Evolutionary conservation across 345 rosid genomes (phyloP), one percentile per base, ranked within the genome.

Genomic region (Raphanus raphanistrum): DNA sequence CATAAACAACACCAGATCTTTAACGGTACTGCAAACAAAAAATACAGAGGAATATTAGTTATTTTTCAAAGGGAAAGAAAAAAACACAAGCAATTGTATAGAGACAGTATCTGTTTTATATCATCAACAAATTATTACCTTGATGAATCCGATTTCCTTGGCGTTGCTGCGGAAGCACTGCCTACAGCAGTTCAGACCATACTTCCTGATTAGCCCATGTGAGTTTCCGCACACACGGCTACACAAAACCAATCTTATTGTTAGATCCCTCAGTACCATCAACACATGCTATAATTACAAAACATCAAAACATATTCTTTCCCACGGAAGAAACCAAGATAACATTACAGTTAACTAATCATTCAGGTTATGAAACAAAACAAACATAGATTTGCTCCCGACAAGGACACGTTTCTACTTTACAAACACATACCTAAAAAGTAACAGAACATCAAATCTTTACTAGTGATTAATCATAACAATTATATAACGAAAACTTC

Each of bases 101-200:
- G 26, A 59, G 63, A 57, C 29, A 11, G 9, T 2, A 17, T 50
- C 62, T 57, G 29, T 3, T 57, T 9, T 32, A 1, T 4, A 58
- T 68, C 8, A 58, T 68, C 1, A 70, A 35, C 7, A 16, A 10
- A 0, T 25, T n/a, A 10, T 60, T 36, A 88, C 91, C 91, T 86
- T 86, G 13, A 88, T 86, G 86, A 88, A 88, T 13, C 89, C 91
- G 60, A 73, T 80, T 55, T 79, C 77, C 57, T 77, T 72, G 76
- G 85, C 85, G 48, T 82, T 74, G 87, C 88, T 70, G 48, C 83
- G 82, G 62, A 66, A 79, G 12, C 80, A 75, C 73, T 85, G 77
- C 17, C 71, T 70, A 17, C 85, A 83, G 29, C 83, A 82, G 73
- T 75, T 82, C n/a, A 82, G 81, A 2, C 76, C 83, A 72, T 83